Evolutionary conservation across 495 filamentous ascomycete species (phyloP), one percentile per base, ranked within the genome.

Genomic region (Xylaria nigripes): DNA sequence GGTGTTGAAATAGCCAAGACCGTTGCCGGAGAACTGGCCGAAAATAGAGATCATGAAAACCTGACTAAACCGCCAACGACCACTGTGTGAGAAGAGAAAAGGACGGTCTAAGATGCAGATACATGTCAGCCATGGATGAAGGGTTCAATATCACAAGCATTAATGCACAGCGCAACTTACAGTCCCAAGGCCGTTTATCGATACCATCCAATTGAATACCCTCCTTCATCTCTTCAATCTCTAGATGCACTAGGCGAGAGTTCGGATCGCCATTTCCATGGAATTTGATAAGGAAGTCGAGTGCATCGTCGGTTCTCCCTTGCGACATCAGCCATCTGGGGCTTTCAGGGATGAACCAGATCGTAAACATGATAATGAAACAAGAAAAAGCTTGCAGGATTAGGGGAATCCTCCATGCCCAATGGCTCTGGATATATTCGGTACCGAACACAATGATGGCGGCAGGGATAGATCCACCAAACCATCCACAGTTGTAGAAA

Each of bases 321-420:
- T 81, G 76, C 52, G 77, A 75, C 45, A 84, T 71, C 24, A 84
- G 71, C 76, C 74, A 86, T 45, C 83, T 77, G 25, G 83, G 83
- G 12, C 77, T 81, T 57, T 86, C 82, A 13, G 82, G 81, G 21
- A 86, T 75, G 60, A 86, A 80, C 61, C 81, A 70, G 54, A 86
- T 67, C 27, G 69, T 68, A 15, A 58, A 50, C 59, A 78, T 70
- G 50, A 84, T 69, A 34, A 85, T 61, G 23, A 71, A 19, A 60
- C 74, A 74, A 19, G 72, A 63, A 27, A 70, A 59, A 12, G 68
- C 61, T 65, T 78, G 76, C 8, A 75, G 54, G 18, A 75, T 73
- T n/a, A 75, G 49, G 6, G 76, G 76, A 19, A 76, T 64, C 22
- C 72, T 65, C 74, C 73, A 78, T 41, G 70, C 65, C 44, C 62